Conservation (phyloP, 2,329 filamentous ascomycete genomes). For the Talaromyces sp. region DNA sequence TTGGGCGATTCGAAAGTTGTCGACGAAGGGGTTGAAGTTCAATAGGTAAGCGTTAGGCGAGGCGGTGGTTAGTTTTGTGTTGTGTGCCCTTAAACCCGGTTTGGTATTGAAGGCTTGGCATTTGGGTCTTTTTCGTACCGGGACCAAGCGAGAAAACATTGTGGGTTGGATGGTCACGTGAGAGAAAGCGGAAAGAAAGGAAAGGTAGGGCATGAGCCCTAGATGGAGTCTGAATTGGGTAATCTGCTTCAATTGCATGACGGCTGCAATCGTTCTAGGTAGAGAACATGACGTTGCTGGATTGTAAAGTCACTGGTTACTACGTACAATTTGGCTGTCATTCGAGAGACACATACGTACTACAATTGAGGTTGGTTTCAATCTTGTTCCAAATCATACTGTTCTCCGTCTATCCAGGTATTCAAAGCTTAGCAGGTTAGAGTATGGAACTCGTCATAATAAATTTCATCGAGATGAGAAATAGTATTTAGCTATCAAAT, state of each 20-base stretch:
- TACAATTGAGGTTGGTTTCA: no score
- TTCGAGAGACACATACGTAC: no score
- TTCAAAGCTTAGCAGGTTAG: no score
- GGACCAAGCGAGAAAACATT: neutral
- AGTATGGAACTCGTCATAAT: no score
- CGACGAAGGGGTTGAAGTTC: neutral
- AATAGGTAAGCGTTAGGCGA: neutral
- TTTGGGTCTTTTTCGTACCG: neutral
- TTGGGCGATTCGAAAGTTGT: neutral
- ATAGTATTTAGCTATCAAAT: neutral
- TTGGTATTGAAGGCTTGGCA: neutral
- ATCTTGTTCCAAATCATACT: no score
- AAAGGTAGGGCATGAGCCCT: neutral
- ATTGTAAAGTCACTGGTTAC: no score
- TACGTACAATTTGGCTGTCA: no score
- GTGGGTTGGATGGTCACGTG: neutral
- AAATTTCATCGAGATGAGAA: neutral
- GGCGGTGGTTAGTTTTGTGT: conserved; percentile 2
- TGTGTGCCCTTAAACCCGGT: conserved; percentile 7
- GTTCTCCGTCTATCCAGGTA: no score
- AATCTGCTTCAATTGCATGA: neutral
- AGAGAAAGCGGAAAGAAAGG: neutral
- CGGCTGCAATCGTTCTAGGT: no score
- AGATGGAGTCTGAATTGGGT: neutral
- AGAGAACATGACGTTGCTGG: no score